phyloP scores from a whole-genome alignment of 78 protist genomes.

The Polysphondylium violaceum region DNA sequence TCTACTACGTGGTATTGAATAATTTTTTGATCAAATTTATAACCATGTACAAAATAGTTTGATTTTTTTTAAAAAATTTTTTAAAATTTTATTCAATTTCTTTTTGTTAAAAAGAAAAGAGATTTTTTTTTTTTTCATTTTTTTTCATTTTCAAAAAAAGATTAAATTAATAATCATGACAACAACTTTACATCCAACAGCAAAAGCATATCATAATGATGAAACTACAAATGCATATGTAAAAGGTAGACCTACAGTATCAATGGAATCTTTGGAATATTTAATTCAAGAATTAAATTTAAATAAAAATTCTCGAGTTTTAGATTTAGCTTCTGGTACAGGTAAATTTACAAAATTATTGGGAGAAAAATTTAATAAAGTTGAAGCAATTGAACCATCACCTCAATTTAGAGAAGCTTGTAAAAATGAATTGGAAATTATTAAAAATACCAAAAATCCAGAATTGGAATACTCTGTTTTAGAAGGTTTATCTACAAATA shows the following conservation, averaged over 20 bases:
- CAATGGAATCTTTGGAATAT: conserved; percentile 21
- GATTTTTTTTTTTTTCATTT: background rate
- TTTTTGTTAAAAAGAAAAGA: background rate
- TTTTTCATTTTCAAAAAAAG: background rate
- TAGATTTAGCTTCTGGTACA: conserved; percentile 62
- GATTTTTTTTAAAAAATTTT: too few species aligned
- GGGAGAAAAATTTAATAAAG: conserved; percentile 4
- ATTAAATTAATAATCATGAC: background rate
- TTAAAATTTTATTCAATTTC: background rate
- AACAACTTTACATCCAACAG: conserved; percentile 26
- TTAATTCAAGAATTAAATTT: background rate
- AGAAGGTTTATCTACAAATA: conserved; percentile 23
- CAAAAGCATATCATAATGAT: conserved; percentile 54
- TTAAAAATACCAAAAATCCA: background rate
- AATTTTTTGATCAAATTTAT: too few species aligned
- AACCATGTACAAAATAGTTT: too few species aligned
- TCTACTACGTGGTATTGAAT: too few species aligned
- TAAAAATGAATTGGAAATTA: background rate
- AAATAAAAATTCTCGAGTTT: background rate
- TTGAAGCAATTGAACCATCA: conserved; percentile 33
- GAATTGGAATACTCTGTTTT: background rate
- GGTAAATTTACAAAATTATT: conserved; percentile 49
- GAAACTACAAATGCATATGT: conserved; percentile 14
- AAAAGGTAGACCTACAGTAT: conserved; percentile 44
- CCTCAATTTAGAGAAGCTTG: conserved; percentile 56